Evolutionary conservation across 2,329 filamentous ascomycete genomes (phyloP).

Genomic region (Colletotrichum costaricense): DNA sequence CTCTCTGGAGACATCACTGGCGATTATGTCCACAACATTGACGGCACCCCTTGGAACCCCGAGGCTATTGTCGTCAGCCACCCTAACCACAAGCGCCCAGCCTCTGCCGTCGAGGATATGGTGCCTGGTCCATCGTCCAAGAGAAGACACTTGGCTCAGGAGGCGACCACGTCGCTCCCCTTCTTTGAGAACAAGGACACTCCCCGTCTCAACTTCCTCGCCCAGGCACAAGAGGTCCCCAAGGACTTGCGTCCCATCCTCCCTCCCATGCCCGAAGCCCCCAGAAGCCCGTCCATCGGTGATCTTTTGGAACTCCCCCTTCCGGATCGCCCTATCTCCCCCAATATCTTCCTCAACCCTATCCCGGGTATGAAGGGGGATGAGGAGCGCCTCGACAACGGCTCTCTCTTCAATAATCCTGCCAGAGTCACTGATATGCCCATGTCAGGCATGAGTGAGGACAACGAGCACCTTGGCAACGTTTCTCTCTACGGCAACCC

Average conservation of each 20-base stretch:
- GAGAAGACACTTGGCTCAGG: not conserved
- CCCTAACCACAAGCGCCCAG: not conserved
- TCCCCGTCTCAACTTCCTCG: conserved; percentile 17
- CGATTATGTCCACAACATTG: not conserved
- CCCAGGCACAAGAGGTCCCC: not conserved
- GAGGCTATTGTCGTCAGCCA: not conserved
- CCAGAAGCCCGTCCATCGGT: not conserved
- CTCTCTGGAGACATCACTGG: not conserved
- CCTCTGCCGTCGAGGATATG: not conserved
- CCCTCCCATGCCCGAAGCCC: not conserved
- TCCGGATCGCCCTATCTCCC: not conserved
- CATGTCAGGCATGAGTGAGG: not conserved
- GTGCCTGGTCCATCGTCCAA: not conserved
- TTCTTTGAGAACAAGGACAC: conserved; percentile 8
- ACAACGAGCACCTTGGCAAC: not conserved
- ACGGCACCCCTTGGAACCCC: not conserved
- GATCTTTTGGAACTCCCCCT: not conserved
- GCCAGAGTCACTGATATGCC: no score
- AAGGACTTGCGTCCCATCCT: not conserved
- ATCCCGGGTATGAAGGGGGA: not conserved
- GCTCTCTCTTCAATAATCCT: not conserved
- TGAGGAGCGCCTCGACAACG: not conserved
- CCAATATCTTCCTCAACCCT: not conserved
- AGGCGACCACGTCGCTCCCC: no score
- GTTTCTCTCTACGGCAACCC: not conserved